Evolutionary conservation across 768 basidiomycete species (phyloP), one percentile per base, ranked within the genome.

Genomic region (Tylopilus balloui): DNA sequence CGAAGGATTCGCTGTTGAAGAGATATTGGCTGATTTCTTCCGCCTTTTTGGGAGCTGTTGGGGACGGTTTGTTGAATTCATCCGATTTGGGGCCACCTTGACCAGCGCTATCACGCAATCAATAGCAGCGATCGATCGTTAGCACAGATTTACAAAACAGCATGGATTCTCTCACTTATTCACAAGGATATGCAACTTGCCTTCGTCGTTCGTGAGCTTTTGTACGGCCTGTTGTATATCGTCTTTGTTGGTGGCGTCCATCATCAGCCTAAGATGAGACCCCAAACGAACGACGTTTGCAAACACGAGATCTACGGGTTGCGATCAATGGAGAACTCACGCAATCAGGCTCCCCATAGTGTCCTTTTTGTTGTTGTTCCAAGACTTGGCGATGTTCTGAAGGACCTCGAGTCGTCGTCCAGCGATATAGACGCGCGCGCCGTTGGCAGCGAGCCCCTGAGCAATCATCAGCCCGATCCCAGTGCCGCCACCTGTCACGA

Each of bases 381-480:
- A 80, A 10, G 69, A 69, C 38, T 72, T 68, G n/a, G 75, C 70
- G 14, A 77, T 72, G 53, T 72, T 77, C 58, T 85, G 73, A 19
- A 92, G 73, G 3, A 86, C 80, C 5, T 83, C 78, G 40, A 74
- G 65, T 39, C 89, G 77, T 32, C 88, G 73, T 15, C 86, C 84
- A 3, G 81, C 83, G 57, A 91, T 86, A 60, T 91, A 92, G 14
- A 89, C 88, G 55, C 80, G 85, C 13, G 88, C 87, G 1, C 88
- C 87, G 57, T 83, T 85, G 24, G 82, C 75, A 14, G 88, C 88
- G 12, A 91, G 75, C 5, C 86, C 88, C 45, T 75, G 73, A 9
- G 86, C 71, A 48, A 88, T 88, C 78, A 83, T 81, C 50, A 83
- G 64, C 27, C 79, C 79, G 43, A 79, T 80, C 19, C 77, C 76